Evolutionary conservation across 2,329 filamentous ascomycete species (phyloP), one percentile per base, ranked within the genome.

Genomic region (Paraphaeosphaeria sporulosa): DNA sequence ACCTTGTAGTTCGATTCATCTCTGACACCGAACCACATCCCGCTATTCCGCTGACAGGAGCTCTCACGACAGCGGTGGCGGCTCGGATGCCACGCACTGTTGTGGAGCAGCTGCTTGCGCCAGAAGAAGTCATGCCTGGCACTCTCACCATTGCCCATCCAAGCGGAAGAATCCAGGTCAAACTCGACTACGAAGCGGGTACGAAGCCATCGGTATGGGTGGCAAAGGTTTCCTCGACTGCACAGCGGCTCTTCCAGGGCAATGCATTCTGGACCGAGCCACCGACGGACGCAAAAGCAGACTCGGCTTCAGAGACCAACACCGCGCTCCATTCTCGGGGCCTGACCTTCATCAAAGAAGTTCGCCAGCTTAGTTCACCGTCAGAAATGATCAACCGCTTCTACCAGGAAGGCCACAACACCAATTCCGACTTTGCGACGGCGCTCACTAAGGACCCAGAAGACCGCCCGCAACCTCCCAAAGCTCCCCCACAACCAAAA

Each of bases 11-110:
- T 25, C 74, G 81, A 40, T 80, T 80, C 36, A 63, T 82, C n/a
- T 81, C 80, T 4, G 80, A 80, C 61, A 73, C 71, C 34, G 79
- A 81, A 57, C 78, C 80, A 4, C 80, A 81, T 67, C 78, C 77
- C 50, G 79, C 80, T 2, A 78, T 80, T 10, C 80, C 81, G 0
- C 61, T 82, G 32, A 81, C 80, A 4, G 75, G 76, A 42, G 80
- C 80, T 5, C 59, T 82, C 44, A 80, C 79, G 36, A 74, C 79
- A 15, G 80, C 80, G 4, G 74, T 80, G 13, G 77, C 78, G 15
- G 76, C 78, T 4, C 73, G 74, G 42, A 69, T 79, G 4, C 61
- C 69, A 12, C 76, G 76, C 7, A 75, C 76, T 2, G 63, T 79
- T 15, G 77, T 80, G 9, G 65, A 79, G 19, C 65, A 75, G 27